Evolutionary conservation across 179 eudicot genomes (phyloP).

Genomic region (Beta lomatogona): DNA sequence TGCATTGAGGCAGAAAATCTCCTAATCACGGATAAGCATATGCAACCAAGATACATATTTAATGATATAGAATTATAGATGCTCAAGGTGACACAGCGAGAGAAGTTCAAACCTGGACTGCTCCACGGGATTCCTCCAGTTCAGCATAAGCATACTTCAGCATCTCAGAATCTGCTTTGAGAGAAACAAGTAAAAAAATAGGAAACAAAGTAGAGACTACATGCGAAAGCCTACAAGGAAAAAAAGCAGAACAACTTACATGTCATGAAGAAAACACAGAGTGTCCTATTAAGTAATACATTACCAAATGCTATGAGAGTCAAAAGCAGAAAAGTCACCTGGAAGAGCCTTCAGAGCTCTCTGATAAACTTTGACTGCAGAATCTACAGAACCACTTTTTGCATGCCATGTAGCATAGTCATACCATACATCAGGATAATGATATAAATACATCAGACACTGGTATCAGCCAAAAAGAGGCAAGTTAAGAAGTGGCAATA

Average conservation of each 20-base stretch:
- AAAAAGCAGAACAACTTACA: conserved; percentile 1
- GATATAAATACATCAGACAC: conserved; percentile 99
- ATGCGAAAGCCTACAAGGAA: neutral
- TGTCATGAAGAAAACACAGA: neutral
- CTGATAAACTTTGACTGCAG: conserved; percentile 85
- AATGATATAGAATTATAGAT: neutral
- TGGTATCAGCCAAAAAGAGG: conserved; percentile 37
- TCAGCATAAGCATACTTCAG: conserved; percentile 94
- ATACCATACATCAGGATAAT: conserved; percentile 98
- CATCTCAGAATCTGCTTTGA: conserved; percentile 70
- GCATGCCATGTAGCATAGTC: conserved; percentile 99
- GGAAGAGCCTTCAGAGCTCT: conserved; percentile 98
- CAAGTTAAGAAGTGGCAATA: conserved; percentile 4
- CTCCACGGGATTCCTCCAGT: conserved; percentile 98
- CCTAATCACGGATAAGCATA: conserved; percentile 13
- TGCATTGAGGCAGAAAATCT: conserved; percentile 38
- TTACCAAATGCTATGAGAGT: conserved; percentile 1
- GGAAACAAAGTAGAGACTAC: neutral
- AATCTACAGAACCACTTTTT: conserved; percentile 81
- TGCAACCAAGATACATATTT: conserved; percentile 1
- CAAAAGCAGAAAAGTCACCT: conserved; percentile 47
- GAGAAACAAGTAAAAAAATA: neutral
- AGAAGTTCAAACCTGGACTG: conserved; percentile 64
- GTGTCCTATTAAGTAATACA: neutral
- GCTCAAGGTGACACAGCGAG: neutral